Evolutionary conservation across 768 basidiomycete genomes (phyloP).

Genomic region (Ramaria rubella): DNA sequence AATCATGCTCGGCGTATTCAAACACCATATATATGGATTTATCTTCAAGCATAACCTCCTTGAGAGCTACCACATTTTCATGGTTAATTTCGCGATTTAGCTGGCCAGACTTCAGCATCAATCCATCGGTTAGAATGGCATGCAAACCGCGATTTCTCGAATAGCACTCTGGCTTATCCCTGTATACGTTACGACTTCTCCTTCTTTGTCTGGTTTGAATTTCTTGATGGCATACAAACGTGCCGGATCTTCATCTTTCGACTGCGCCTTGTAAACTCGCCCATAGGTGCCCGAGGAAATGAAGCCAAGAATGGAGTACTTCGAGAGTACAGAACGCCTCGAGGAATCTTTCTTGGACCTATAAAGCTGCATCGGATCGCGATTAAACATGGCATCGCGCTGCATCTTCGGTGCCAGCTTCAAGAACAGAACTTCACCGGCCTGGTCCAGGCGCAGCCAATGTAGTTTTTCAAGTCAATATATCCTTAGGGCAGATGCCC

Average conservation of each 20-base stretch:
- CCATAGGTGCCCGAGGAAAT: conserved; percentile 98
- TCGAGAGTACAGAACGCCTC: conserved; percentile 62
- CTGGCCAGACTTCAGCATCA: conserved; percentile 34
- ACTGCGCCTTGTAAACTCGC: conserved; percentile 94
- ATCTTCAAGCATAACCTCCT: conserved; percentile 95
- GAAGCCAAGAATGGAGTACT: conserved; percentile 91
- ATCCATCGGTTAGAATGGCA: neutral
- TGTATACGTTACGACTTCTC: conserved; percentile 90
- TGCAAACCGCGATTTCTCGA: conserved; percentile 81
- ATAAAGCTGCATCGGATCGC: conserved; percentile 82
- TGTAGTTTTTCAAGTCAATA: too few species aligned
- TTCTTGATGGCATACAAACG: conserved; percentile 95
- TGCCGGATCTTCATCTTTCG: conserved; percentile 49
- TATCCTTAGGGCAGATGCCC: too few species aligned
- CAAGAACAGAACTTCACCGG: neutral
- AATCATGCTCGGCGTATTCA: conserved; percentile 98
- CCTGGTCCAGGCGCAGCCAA: too few species aligned
- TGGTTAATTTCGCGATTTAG: conserved; percentile 86
- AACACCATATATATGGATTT: conserved; percentile 99
- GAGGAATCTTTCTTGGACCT: conserved; percentile 69
- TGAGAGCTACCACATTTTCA: conserved; percentile 84
- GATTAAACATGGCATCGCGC: conserved; percentile 3
- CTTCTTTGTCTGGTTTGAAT: conserved; percentile 99
- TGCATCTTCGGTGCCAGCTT: neutral
- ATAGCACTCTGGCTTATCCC: conserved; percentile 98